phyloP scores from a whole-genome alignment of 2,329 filamentous ascomycete genomes.

The Blastomyces gilchristii region DNA sequence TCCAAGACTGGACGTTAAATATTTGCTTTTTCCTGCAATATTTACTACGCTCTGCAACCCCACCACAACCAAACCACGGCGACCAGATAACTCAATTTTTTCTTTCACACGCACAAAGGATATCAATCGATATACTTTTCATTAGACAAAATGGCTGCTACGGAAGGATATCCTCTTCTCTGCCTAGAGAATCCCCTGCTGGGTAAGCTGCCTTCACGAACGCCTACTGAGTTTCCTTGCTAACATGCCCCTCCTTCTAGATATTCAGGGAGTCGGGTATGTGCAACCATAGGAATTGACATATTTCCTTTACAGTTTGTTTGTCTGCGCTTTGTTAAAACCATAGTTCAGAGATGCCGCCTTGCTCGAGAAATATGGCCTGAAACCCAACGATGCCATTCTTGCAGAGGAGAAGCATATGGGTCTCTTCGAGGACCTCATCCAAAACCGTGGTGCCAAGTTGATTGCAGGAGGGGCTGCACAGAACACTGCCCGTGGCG shows the following conservation, averaged over 20 bases:
- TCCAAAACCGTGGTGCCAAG: constrained; percentile 85
- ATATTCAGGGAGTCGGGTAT: constrained; percentile 76
- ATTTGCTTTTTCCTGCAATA: not conserved
- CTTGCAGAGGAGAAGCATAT: constrained; percentile 88
- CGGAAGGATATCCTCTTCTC: constrained; percentile 76
- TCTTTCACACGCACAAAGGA: not conserved
- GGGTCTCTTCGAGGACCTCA: constrained; percentile 82
- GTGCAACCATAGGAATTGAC: constrained; percentile 18
- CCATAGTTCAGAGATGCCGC: constrained; percentile 56
- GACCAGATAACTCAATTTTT: constrained; percentile 7
- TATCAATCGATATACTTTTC: not conserved
- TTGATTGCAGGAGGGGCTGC: constrained; percentile 92
- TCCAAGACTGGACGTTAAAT: too few species aligned
- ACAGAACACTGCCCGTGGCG: constrained; percentile 93
- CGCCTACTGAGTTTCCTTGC: constrained; percentile 12
- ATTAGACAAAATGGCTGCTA: constrained; percentile 53
- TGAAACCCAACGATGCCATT: constrained; percentile 96
- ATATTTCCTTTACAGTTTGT: constrained; percentile 5
- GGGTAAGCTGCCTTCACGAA: constrained; percentile 44
- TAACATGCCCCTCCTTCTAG: constrained; percentile 36
- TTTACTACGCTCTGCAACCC: not conserved
- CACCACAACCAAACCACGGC: not conserved
- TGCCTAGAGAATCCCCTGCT: constrained; percentile 96
- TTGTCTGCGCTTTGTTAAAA: constrained; percentile 18
- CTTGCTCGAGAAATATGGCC: constrained; percentile 80